These are phyloP conservation scores for Hortiboletus rubellus DNA, from an alignment of 1,284 basidiomycete species.

Conservation along the genomic window DNA sequence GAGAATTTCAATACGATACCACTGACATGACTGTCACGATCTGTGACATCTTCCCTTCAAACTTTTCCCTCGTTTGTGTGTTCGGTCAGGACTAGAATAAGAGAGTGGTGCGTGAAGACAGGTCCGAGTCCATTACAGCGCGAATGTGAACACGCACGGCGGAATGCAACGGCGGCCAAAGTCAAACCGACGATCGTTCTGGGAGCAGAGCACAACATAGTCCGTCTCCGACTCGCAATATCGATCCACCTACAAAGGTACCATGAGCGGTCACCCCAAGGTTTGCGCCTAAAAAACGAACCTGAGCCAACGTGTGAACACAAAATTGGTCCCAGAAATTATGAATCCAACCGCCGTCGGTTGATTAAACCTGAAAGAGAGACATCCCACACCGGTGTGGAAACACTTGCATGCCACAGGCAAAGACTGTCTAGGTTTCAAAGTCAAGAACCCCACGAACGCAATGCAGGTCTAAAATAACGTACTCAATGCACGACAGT, in stretches of 20 bases:
- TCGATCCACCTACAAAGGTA: slow-evolving; percentile 60
- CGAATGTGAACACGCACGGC: slow-evolving; percentile 50
- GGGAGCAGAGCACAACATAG: slow-evolving; percentile 77
- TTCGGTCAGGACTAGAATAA: slow-evolving; percentile 60
- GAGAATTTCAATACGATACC: too few species aligned
- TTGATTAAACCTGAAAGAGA: slow-evolving; percentile 77
- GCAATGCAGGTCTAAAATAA: slow-evolving; percentile 15
- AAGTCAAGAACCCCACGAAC: neutral
- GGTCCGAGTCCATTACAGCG: neutral
- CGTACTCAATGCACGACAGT: slow-evolving; percentile 72
- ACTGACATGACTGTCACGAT: too few species aligned
- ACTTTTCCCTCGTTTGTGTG: slow-evolving; percentile 41
- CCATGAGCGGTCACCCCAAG: neutral
- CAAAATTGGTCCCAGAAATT: slow-evolving; percentile 71
- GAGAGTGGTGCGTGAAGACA: neutral
- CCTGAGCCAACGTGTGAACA: slow-evolving; percentile 81
- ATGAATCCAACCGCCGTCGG: slow-evolving; percentile 79
- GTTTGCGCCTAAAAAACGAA: slow-evolving; percentile 1
- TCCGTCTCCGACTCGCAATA: slow-evolving; percentile 70
- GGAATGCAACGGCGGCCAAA: slow-evolving; percentile 73
- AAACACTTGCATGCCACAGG: slow-evolving; percentile 78
- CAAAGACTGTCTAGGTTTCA: slow-evolving; percentile 51
- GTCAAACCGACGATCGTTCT: slow-evolving; percentile 75
- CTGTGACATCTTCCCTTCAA: too few species aligned
- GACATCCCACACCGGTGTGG: slow-evolving; percentile 80